A percentile compares a stretch with the other conserved stretches of the same genome.
phyloP scores from a whole-genome alignment of 345 rosid genomes.

The Carallia brachiata region DNA sequence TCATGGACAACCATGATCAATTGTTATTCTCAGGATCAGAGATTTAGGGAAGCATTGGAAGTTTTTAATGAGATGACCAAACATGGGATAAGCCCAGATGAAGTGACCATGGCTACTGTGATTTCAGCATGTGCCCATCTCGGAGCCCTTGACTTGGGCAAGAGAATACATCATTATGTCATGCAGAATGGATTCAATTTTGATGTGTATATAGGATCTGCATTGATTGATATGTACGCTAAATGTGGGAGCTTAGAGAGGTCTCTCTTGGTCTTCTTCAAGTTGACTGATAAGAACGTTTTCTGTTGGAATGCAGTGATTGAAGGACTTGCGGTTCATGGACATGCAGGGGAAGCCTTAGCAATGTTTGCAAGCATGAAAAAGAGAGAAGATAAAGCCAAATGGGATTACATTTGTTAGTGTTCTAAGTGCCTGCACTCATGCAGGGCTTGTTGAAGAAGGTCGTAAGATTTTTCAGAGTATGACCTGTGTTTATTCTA shows the following conservation, averaged over 20 bases:
- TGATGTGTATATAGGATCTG: slow-evolving; percentile 81
- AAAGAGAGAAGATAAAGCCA: slow-evolving; percentile 44
- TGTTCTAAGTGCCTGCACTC: slow-evolving; percentile 73
- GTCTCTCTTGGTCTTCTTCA: slow-evolving; percentile 66
- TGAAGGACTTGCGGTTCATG: slow-evolving; percentile 75
- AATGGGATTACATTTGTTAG: slow-evolving; percentile 73
- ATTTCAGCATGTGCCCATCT: slow-evolving; percentile 86
- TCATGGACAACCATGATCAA: slow-evolving; percentile 85
- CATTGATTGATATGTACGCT: slow-evolving; percentile 78
- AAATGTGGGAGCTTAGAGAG: slow-evolving; percentile 69
- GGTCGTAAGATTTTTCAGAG: slow-evolving; percentile 52
- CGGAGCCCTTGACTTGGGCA: slow-evolving; percentile 63
- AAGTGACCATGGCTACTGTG: slow-evolving; percentile 63
- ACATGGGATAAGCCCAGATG: slow-evolving; percentile 54
- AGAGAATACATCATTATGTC: slow-evolving; percentile 58
- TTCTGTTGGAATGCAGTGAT: slow-evolving; percentile 86
- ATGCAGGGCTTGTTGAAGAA: slow-evolving; percentile 76
- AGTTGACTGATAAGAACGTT: slow-evolving; percentile 60
- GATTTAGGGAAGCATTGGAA: slow-evolving; percentile 54
- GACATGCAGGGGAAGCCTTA: slow-evolving; percentile 58
- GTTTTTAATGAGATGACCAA: slow-evolving; percentile 54
- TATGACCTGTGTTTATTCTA: slow-evolving; percentile 47
- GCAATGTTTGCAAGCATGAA: slow-evolving; percentile 63
- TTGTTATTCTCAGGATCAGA: slow-evolving; percentile 60
- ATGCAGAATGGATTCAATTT: slow-evolving; percentile 47